Base-by-base conservation (phyloP, 805 yeast species). In the Hanseniaspora guilliermondii region DNA sequence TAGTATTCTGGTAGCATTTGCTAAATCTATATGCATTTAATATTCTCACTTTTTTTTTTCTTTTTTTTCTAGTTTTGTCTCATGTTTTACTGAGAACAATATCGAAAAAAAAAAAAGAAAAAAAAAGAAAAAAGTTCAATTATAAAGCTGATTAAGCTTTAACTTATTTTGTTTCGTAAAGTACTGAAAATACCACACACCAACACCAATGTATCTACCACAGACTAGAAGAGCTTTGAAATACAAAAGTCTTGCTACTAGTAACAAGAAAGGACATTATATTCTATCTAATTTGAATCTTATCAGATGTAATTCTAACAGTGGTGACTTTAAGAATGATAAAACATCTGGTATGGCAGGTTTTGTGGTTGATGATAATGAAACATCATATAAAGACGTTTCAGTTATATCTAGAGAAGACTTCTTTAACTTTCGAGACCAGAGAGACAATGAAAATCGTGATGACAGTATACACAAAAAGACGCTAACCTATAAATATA, bases 261-360 rank as follows among this genome's bases (percentile, higher is more conserved):
- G 4, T 12, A 12, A 22, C 17, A 14, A 8, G 4, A 11, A 21
- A 2, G 6, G 5, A 3, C 7, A 3, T 14, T 22, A 4, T 16
- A 22, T 14, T 14, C 7, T 7, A 3, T 12, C 24, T 2, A 12
- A 9, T 3, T 11, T 22, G 9, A 39, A 39, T 4, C 27, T 11
- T 8, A 17, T n/a, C 4, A 30, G 33, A 19, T n/a, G 12, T 44
- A 6, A 44, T 19, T 44, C 47, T n/a, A 32, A 14, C n/a, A 42
- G 14, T 2, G 21, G n/a, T 27, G 33, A 8, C 6, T 35, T 19
- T 17, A 25, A 44, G 3, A 21, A 44, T 12, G 47, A 21, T 19
- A 27, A 24, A 7, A 21, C 30, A 37, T 21, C 25, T 44, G 55
- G 55, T 2, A 44, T 52, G 55, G 44, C 38, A 11, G 55, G 55